Evolutionary conservation across 148 eudicot species (phyloP), one percentile per base, ranked within the genome.

Genomic region (Salicornia ramosissima): DNA sequence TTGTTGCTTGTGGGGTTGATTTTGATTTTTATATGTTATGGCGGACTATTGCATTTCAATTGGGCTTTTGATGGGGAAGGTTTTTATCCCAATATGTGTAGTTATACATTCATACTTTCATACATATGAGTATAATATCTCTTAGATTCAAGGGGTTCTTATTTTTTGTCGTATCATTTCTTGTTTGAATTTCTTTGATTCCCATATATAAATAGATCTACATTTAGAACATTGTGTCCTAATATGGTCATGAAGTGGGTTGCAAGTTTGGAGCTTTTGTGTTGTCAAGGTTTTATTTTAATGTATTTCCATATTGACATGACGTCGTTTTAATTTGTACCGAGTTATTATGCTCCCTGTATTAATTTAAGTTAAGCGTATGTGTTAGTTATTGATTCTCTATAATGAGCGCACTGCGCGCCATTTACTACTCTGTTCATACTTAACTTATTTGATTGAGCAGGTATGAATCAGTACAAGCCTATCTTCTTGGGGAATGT

Each of bases 381-480:
- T 69, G 22, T 51, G 26, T 61, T 33, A 22, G 21, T 33, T 58
- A n/a, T 30, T 18, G 6, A 47, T 5, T 33, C 19, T 21, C 0
- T 22, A 43, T 46, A 7, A 45, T 26, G 64, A 43, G 4, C 19
- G 15, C 33, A 19, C 16, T 21, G 6, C 21, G 18, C 49, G 39
- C n/a, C n/a, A 7, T 61, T 18, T 49, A 51, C 19, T 12, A 43
- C 39, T 31, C 19, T 22, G 9, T 67, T 69, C 29, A 21, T 8
- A 36, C 40, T 36, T 36, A 36, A 10, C 16, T 33, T 68, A 15
- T 65, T 24, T 39, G 26, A 61, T 64, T 33, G 69, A 45, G 39
- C 72, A 94, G 99, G 99, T 66, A 94, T 94, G 99, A 94, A 94
- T 77, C 99, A 94, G 79, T 94, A 67, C 78, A 94, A 94, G 87